Evolutionary conservation across 169 alveolate species (phyloP).

Genomic region (Amoebophrya sp.): DNA sequence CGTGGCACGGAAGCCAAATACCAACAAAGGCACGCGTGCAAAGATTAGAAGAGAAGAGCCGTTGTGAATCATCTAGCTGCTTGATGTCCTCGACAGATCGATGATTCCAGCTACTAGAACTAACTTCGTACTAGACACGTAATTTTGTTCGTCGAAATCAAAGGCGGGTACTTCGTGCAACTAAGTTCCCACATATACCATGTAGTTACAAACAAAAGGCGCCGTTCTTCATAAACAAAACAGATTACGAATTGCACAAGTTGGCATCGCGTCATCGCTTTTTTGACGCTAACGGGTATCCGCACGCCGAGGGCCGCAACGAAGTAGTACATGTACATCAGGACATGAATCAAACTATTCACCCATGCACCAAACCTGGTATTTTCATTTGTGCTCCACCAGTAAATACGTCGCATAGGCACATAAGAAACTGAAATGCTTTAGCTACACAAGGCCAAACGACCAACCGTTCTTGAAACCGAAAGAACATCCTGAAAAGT

Average conservation of each 20-base stretch:
- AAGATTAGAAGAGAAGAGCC: background rate
- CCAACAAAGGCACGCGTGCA: background rate
- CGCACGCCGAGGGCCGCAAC: background rate
- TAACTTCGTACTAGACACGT: background rate
- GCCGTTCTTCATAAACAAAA: background rate
- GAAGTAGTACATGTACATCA: conserved; percentile 5
- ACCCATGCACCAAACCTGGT: conserved; percentile 13
- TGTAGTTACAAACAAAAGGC: background rate
- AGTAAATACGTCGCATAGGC: too few relatives aligned
- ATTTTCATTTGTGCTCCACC: background rate
- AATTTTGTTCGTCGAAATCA: background rate
- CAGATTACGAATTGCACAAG: background rate
- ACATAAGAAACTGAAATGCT: too few relatives aligned
- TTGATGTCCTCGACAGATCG: too few relatives aligned
- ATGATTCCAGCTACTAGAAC: background rate
- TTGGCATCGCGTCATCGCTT: background rate
- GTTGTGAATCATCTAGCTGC: too few relatives aligned
- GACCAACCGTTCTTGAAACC: too few relatives aligned
- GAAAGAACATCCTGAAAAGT: too few relatives aligned
- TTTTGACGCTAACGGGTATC: background rate
- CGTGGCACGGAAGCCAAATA: background rate
- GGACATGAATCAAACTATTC: background rate
- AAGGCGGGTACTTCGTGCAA: background rate
- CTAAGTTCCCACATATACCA: background rate
- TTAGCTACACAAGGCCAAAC: too few relatives aligned